phyloP scores from a whole-genome alignment of 805 yeast species.

The Cyberlindnera mycetangii region DNA sequence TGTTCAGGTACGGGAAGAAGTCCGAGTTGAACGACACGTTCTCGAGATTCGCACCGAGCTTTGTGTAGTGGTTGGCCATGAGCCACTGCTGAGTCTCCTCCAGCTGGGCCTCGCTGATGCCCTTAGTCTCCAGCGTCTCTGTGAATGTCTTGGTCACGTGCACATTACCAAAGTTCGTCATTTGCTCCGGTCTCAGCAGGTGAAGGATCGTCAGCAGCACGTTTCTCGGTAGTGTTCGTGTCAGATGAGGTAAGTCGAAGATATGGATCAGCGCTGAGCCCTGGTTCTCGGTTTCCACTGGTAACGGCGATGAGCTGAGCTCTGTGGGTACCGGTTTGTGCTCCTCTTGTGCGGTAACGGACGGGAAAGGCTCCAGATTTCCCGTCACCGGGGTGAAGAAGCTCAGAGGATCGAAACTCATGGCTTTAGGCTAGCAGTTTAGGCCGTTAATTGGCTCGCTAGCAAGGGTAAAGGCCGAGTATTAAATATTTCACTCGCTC shows the following conservation, averaged over 20 bases:
- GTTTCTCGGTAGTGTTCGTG: constrained; percentile 42
- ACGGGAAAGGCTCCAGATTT: background rate
- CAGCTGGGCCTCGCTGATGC: constrained; percentile 29
- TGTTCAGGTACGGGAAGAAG: constrained; percentile 47
- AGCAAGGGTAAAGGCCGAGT: too few species aligned
- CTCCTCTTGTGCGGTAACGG: too few species aligned
- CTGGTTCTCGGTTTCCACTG: background rate
- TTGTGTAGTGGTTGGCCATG: constrained; percentile 31
- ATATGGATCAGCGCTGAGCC: constrained; percentile 37
- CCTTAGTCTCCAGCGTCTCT: constrained; percentile 34
- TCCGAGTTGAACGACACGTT: constrained; percentile 34
- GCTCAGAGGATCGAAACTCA: constrained; percentile 36
- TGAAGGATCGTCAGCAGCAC: constrained; percentile 44
- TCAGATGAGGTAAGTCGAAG: constrained; percentile 58
- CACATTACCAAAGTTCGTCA: constrained; percentile 45
- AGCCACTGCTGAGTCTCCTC: constrained; percentile 45
- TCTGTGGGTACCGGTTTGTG: too few species aligned
- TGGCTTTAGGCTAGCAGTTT: too few species aligned
- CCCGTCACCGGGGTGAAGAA: constrained; percentile 28
- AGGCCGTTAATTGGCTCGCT: too few species aligned
- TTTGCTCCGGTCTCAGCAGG: constrained; percentile 46
- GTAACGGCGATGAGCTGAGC: too few species aligned
- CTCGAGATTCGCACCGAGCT: constrained; percentile 29
- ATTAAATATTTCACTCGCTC: too few species aligned
- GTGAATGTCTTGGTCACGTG: constrained; percentile 10